phyloP scores from a whole-genome alignment of 768 basidiomycete species.

The Phylloporus sp. region DNA sequence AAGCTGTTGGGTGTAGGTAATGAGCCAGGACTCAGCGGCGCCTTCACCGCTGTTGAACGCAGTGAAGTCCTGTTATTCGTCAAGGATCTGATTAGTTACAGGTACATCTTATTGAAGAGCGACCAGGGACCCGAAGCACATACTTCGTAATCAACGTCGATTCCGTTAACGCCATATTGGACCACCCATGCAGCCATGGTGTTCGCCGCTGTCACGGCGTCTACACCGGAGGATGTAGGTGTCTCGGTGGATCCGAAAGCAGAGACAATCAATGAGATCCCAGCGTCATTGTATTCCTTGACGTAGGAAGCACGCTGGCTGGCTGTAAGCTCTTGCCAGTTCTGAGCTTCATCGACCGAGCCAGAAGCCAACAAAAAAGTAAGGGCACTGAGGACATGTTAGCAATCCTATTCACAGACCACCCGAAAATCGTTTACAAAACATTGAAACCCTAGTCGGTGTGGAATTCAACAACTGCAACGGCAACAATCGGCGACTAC shows the following conservation, averaged over 20 bases:
- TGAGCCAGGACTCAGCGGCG: slow-evolving; percentile 34
- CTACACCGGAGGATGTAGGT: slow-evolving; percentile 40
- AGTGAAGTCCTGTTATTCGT: slow-evolving; percentile 24
- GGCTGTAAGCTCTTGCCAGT: slow-evolving; percentile 40
- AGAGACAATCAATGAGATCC: slow-evolving; percentile 57
- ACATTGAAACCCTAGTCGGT: slow-evolving; percentile 32
- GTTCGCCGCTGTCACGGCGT: slow-evolving; percentile 39
- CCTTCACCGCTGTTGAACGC: slow-evolving; percentile 35
- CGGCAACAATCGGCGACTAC: background rate
- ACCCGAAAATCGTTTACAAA: slow-evolving; percentile 22
- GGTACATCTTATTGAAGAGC: background rate
- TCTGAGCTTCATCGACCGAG: slow-evolving; percentile 42
- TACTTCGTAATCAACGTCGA: slow-evolving; percentile 53
- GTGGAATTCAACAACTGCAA: background rate
- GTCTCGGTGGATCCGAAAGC: slow-evolving; percentile 44
- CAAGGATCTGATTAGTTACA: background rate
- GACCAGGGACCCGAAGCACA: background rate
- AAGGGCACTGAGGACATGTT: slow-evolving; percentile 28
- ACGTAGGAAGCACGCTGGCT: slow-evolving; percentile 40
- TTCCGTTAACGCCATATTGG: slow-evolving; percentile 46
- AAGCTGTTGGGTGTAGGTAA: slow-evolving; percentile 29
- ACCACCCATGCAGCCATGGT: slow-evolving; percentile 45
- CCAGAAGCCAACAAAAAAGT: slow-evolving; percentile 42
- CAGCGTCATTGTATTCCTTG: slow-evolving; percentile 48
- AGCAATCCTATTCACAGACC: background rate